phyloP scores from a whole-genome alignment of 805 yeast genomes.

The Pichia eremophila region DNA sequence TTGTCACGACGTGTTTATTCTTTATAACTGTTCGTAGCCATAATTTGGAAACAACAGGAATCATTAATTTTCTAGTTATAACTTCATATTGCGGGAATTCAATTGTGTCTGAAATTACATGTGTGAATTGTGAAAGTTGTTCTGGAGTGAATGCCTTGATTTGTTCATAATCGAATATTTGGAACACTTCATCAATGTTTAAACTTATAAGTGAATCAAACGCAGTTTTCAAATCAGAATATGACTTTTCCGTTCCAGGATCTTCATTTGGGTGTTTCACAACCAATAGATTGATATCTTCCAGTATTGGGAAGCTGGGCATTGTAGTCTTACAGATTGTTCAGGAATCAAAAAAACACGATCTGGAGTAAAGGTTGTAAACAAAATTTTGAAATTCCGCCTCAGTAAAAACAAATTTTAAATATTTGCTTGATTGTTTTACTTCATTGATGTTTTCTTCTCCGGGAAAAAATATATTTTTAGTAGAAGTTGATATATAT shows the following conservation, averaged over 20 bases:
- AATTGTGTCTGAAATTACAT: constrained; percentile 41
- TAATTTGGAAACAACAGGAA: constrained; percentile 53
- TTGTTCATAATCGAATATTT: constrained; percentile 7
- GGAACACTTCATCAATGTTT: constrained; percentile 1
- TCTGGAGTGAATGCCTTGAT: constrained; percentile 10
- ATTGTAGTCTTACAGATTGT: neutral
- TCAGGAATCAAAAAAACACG: no score
- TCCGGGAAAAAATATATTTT: no score
- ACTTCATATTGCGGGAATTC: constrained; percentile 41
- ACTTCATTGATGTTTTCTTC: no score
- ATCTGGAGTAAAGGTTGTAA: no score
- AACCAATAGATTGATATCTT: constrained; percentile 2
- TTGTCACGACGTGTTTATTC: constrained; percentile 35
- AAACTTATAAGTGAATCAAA: neutral
- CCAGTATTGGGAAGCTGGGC: neutral
- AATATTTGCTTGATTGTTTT: no score
- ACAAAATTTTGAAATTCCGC: no score
- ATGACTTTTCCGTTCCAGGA: neutral
- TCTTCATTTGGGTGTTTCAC: neutral
- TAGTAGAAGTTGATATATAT: no score
- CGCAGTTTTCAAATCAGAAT: neutral
- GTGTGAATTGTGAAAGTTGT: constrained; percentile 24
- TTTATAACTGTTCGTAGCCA: constrained; percentile 50
- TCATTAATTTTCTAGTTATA: constrained; percentile 40
- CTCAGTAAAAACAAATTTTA: no score